Percentiles rank a stretch among this genome's conserved stretches.
phyloP scores from a whole-genome alignment of 208 protist species.

The Acanthamoeba castellanii region DNA sequence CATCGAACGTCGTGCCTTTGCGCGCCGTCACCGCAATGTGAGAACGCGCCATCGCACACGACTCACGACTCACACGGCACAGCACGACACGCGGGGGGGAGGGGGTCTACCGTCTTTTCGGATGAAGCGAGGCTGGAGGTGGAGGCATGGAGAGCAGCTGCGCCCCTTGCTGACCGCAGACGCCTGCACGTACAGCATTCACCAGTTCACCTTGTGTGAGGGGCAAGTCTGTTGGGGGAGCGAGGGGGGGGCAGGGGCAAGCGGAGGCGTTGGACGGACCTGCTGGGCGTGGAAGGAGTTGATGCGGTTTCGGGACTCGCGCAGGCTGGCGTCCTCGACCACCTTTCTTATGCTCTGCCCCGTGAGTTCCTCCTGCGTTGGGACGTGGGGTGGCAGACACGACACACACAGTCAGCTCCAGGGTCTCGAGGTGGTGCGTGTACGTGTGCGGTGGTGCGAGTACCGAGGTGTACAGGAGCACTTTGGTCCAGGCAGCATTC shows the following conservation, averaged over 20 bases:
- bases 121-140: constrained; percentile 27
- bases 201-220: background rate
- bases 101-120: background rate
- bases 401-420: background rate
- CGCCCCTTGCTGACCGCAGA: constrained; percentile 17
- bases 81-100: background rate
- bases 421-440: background rate
- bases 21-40: background rate
- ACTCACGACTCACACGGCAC: background rate
- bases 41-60: background rate
- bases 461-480: constrained; percentile 29
- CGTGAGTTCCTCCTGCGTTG: constrained; percentile 11
- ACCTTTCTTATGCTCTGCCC: constrained; percentile 40
- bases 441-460: background rate
- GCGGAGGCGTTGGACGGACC: background rate
- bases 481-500: background rate
- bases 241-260: background rate
- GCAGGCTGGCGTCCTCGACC: constrained; percentile 43
- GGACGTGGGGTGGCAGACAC: background rate
- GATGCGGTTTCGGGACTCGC: constrained; percentile 43
- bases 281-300: constrained; percentile 62
- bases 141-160: constrained; percentile 37
- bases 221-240: too few species aligned
- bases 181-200: background rate
- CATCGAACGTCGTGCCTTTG: constrained; percentile 25